Evolutionary conservation across 2,329 filamentous ascomycete genomes (phyloP), one percentile per base, ranked within the genome.

Genomic region (Colletotrichum sp.): DNA sequence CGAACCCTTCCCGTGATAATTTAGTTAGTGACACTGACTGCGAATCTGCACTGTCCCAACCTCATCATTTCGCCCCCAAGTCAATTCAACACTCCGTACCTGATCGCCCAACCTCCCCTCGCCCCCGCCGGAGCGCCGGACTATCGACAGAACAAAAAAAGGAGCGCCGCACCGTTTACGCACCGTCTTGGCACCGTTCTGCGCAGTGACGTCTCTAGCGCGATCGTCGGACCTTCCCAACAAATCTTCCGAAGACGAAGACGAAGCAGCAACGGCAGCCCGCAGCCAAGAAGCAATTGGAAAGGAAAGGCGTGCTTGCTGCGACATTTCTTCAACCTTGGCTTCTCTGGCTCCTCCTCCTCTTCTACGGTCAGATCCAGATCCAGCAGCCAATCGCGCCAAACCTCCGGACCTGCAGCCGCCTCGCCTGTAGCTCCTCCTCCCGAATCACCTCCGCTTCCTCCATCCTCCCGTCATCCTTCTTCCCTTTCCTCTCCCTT

Each of bases 221-320:
- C 58, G 63, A 64, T 67, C 70, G 70, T 43, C 73, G 73, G 73
- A 75, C 43, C 57, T 75, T 75, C 73, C 73, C 73, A 75, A 73
- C 73, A 75, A 75, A 73, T 73, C 57, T 64, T 52, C 70, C 70
- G 73, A 60, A 36, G 48, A 60, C 12, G 24, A 72, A 67, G 63
- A 18, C 58, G 68, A 15, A 24, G 55, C 55, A 28, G 24, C 55
- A 28, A 6, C 43, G 12, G 43, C 43, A 21, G 43, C 34, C 34
- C 34, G 34, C 43, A 48, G 43, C 43, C 43, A 48, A 48, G 43
- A 48, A 48, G 18, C 1, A 21, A 4, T 48, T 48, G 43, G 43
- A 48, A 21, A 8, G 43, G n/a, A 48, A 48, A 48, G 43, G 43
- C 9, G 43, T 48, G 43, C n/a, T 48, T 48, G n/a, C 43, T 48